Evolutionary conservation across 495 filamentous ascomycete species (phyloP).

Genomic region (Xylaria telfairii): DNA sequence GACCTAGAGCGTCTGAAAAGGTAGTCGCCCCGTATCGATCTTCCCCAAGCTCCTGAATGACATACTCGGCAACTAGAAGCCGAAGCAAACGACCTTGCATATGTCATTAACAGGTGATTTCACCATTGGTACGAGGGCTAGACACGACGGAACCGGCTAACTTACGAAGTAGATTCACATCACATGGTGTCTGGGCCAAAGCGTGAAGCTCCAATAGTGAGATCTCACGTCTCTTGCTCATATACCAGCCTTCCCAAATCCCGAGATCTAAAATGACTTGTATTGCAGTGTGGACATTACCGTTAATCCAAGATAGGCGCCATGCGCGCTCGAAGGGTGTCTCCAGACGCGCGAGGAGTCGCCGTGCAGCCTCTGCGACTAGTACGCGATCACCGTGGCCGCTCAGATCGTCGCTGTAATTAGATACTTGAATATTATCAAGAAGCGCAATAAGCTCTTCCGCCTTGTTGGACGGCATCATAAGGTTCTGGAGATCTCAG

Average conservation of each 20-base stretch:
- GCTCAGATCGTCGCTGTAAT: neutral
- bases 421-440: slow-evolving; percentile 1
- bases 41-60: slow-evolving; percentile 24
- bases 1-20: slow-evolving; percentile 18
- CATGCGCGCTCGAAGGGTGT: slow-evolving; percentile 22
- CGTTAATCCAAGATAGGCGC: slow-evolving; percentile 17
- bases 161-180: slow-evolving; percentile 25
- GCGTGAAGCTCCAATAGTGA: slow-evolving; percentile 20
- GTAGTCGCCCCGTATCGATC: slow-evolving; percentile 21
- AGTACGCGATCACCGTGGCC: slow-evolving; percentile 6
- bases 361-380: slow-evolving; percentile 11
- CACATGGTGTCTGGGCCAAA: slow-evolving; percentile 17
- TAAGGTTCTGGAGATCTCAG: neutral
- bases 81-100: slow-evolving; percentile 25
- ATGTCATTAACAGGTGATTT: neutral
- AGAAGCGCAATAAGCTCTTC: slow-evolving; percentile 4
- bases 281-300: slow-evolving; percentile 2
- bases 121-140: neutral
- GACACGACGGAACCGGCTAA: neutral
- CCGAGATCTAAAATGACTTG: slow-evolving; percentile 24
- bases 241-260: slow-evolving; percentile 23
- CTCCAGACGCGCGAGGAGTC: slow-evolving; percentile 21
- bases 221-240: slow-evolving; percentile 14
- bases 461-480: slow-evolving; percentile 1
- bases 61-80: slow-evolving; percentile 13